Evolutionary conservation across 352 stramenopile genomes (phyloP).

Genomic region (Phytophthora citrophthora): DNA sequence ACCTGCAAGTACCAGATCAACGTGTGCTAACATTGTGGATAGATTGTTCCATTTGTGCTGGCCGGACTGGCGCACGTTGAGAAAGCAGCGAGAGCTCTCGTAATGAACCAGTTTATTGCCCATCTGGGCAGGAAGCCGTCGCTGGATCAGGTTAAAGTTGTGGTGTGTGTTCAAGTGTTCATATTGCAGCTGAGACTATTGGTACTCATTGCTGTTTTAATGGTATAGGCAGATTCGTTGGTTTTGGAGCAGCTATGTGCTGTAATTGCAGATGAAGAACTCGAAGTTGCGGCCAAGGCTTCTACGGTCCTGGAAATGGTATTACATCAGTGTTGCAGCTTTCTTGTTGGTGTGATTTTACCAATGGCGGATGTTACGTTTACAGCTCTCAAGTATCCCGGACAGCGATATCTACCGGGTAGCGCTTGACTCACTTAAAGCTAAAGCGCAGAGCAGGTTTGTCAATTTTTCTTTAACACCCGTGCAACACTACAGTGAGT

Average conservation of each 20-base stretch:
- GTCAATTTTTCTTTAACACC: background rate
- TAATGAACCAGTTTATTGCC: constrained; percentile 72
- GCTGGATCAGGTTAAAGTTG: constrained; percentile 49
- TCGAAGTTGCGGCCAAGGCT: constrained; percentile 72
- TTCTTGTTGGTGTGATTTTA: background rate
- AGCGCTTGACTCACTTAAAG: constrained; percentile 58
- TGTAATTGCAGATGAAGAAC: constrained; percentile 70
- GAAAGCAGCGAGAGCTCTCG: constrained; percentile 62
- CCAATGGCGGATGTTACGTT: background rate
- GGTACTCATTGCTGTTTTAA: constrained; percentile 19
- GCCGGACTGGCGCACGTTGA: constrained; percentile 74
- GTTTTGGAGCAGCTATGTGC: constrained; percentile 67
- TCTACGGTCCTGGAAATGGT: constrained; percentile 70
- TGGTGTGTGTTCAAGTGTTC: constrained; percentile 39
- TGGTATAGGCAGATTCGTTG: constrained; percentile 46
- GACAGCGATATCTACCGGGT: constrained; percentile 48
- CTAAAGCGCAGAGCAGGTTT: constrained; percentile 57
- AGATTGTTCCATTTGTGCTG: constrained; percentile 80
- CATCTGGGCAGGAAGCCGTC: constrained; percentile 65
- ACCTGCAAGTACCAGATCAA: constrained; percentile 5
- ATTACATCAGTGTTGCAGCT: background rate
- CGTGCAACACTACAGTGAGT: background rate
- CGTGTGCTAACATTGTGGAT: background rate
- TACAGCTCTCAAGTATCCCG: constrained; percentile 53
- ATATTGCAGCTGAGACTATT: background rate